Evolutionary conservation across 116 monocot species (phyloP), one percentile per base, ranked within the genome.

Genomic region (Zostera marina): DNA sequence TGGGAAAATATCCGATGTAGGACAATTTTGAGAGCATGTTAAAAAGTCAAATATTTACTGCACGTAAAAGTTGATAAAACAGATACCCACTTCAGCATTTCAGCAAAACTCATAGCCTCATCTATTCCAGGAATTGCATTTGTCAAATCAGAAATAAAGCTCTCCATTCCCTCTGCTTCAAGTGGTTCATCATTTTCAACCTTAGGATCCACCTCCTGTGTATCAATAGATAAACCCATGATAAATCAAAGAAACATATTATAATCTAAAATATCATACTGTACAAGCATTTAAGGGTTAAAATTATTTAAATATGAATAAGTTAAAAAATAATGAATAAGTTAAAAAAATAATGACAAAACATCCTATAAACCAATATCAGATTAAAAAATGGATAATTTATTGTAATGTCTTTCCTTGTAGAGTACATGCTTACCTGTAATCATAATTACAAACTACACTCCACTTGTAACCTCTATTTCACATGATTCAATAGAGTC

Each of bases 81-180:
- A 25, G 8, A 49, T 42, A 67, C 84, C 68, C 54, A 81, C 88
- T 96, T 96, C 11, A 96, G 71, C 96, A 96, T 96, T 61, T 96
- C 96, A 41, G 96, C 96, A 68, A 96, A 96, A 59, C 89, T 96
- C 96, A 89, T 85, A 56, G 96, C 96, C 58, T 96, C 96, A 62
- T 89, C 89, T 45, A 96, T 80, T 53, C 96, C 96, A 67, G 96
- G 96, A 64, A 96, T 89, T 12, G 96, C 85, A 80, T 89, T 83
- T 38, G 85, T 76, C 21, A 96, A 24, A 40, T 96, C 89, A 13
- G 96, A 96, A 53, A 96, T 41, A 68, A 88, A 80, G 44, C 85
- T 61, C 19, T 85, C 80, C 47, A 85, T 71, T 41, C 94, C 89
- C 58, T 96, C 93, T 41, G 74, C 68, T 70, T 62, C 72, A 16